These are phyloP conservation scores for Penicillium herquei DNA, from an alignment of 495 filamentous ascomycete species.

Conservation along the genomic window DNA sequence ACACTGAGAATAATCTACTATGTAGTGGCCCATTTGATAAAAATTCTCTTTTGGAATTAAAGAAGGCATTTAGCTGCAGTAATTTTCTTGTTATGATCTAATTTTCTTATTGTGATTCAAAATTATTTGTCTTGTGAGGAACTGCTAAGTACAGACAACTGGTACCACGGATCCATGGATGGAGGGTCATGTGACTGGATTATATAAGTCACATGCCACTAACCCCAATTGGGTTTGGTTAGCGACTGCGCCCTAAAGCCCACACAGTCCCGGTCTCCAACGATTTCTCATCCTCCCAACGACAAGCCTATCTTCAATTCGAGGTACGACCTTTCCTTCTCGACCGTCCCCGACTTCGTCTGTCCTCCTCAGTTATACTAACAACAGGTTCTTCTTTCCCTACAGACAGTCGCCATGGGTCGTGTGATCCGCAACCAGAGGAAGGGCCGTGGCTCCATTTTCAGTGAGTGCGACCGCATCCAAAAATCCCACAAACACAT, in stretches of 20 bases:
- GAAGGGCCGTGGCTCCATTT: conserved; percentile 98
- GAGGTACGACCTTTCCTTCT: conserved; percentile 47
- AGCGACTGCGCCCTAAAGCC: conserved; percentile 51
- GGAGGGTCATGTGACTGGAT: not conserved
- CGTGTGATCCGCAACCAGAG: conserved; percentile 94
- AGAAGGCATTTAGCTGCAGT: too few relatives aligned
- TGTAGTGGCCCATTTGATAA: too few relatives aligned
- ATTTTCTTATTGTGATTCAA: too few relatives aligned
- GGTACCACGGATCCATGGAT: not conserved
- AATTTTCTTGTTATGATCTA: too few relatives aligned
- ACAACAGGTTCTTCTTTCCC: conserved; percentile 30
- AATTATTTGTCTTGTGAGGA: too few relatives aligned
- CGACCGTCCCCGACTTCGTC: conserved; percentile 25
- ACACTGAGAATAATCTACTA: too few relatives aligned
- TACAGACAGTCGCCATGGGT: conserved; percentile 61
- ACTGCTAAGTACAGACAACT: too few relatives aligned
- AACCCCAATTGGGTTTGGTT: conserved; percentile 44
- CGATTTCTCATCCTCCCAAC: conserved; percentile 49
- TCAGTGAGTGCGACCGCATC: conserved; percentile 67
- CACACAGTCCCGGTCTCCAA: conserved; percentile 45
- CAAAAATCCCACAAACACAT: conserved; percentile 17
- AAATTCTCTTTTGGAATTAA: too few relatives aligned
- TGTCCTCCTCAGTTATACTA: conserved; percentile 37
- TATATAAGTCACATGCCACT: conserved; percentile 24
- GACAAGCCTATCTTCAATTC: conserved; percentile 51